A percentile compares a stretch with the other conserved stretches of the same genome.
phyloP scores from a whole-genome alignment of 2,329 filamentous ascomycete genomes.

The Aureobasidium leucospermi region DNA sequence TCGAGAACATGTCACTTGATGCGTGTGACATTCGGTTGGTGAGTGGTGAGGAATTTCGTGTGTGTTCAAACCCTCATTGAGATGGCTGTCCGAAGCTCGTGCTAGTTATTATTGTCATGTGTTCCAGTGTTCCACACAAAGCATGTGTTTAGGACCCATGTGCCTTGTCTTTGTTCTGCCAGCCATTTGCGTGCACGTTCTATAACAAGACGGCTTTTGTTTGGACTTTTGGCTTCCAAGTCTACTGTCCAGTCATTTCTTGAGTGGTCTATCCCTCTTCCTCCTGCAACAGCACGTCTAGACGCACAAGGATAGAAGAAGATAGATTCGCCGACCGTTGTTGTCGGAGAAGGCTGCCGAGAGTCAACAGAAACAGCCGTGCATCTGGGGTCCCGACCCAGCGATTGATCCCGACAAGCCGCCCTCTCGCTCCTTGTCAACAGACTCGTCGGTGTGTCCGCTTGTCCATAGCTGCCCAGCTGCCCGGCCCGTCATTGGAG shows the following conservation, averaged over 20 bases:
- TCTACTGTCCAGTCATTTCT: neutral
- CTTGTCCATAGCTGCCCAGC: neutral
- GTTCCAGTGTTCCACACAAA: neutral
- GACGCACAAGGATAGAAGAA: neutral
- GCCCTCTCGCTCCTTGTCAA: neutral
- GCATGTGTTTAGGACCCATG: neutral
- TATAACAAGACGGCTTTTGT: neutral
- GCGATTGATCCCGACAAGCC: neutral
- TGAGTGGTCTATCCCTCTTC: neutral
- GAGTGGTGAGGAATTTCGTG: neutral
- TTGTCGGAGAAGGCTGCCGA: neutral
- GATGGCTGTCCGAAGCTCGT: neutral
- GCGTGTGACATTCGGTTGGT: neutral
- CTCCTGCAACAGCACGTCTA: neutral
- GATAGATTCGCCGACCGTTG: neutral
- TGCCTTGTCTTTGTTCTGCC: neutral
- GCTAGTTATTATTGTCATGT: neutral
- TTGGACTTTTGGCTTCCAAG: neutral
- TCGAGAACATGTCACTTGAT: slow-evolving; percentile 1
- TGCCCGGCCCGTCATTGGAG: neutral
- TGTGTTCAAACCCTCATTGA: neutral
- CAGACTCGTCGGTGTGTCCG: slow-evolving; percentile 2
- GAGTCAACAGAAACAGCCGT: neutral
- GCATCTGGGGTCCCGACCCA: neutral
- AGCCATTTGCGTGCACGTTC: neutral